Evolutionary conservation across 768 basidiomycete species (phyloP), one percentile per base, ranked within the genome.

Genomic region (Artomyces pyxidatus): DNA sequence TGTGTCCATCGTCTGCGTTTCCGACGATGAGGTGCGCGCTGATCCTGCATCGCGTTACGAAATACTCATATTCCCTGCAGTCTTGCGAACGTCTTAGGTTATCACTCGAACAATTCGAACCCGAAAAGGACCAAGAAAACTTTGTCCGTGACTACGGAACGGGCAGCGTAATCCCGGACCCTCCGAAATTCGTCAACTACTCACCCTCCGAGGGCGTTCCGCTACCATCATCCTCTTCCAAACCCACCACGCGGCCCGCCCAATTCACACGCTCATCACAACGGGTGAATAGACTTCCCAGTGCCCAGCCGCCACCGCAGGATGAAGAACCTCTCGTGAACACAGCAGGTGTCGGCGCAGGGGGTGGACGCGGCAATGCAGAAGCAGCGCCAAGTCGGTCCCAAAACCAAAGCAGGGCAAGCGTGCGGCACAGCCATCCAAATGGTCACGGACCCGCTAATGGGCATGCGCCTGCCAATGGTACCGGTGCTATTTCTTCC

Each of bases 1-100:
- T 0, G 84, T 96, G n/a, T 96, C 94, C 12, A 89, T 87, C 10
- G 88, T 94, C 12, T 97, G 96, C 58, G 94, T 99, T 16, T 71
- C 83, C 10, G 96, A 98, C 61, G 96, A 99, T 58, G 91, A 95
- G 80, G 90, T 92, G 76, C 70, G 48, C 51, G 8, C 27, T 3
- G 6, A 11, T 37, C 17, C 12, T 21, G 3, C 11, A 22, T 6
- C 16, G 29, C 25, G 22, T 25, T 22, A 39, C 26, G 43, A n/a
- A n/a, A n/a, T n/a, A 41, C 47, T 40, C 42, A 49, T 54, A 25
- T 45, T 19, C 19, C 28, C 27, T 38, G 37, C 50, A 97, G 95
- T 90, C 91, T 0, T 97, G 94, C 65, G 96, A 99, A 68, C 77
- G 83, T 39, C 73, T 94, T 45, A 80, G 95, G 28, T 72, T 92